These are phyloP conservation scores for Salix udensis DNA, from an alignment of 345 rosid species.

Conservation along the genomic window DNA sequence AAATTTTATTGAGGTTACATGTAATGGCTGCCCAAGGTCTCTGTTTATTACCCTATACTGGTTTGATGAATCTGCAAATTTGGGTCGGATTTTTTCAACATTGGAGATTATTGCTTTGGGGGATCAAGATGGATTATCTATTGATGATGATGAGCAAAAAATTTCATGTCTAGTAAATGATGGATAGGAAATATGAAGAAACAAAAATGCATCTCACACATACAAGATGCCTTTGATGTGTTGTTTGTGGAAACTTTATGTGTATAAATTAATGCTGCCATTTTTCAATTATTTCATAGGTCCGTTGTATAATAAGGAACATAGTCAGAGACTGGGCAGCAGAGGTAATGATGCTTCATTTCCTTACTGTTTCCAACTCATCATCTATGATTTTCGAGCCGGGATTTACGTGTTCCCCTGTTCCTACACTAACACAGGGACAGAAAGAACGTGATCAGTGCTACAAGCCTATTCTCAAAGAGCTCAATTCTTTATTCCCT, in stretches of 20 bases:
- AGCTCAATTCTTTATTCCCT: slow-evolving; percentile 79
- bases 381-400: slow-evolving; percentile 6
- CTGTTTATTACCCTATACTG: not conserved
- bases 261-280: not conserved
- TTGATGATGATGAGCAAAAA: not conserved
- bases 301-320: slow-evolving; percentile 92
- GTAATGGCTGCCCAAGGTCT: not conserved
- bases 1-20: not conserved
- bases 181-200: not conserved
- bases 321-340: slow-evolving; percentile 98
- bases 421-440: slow-evolving; percentile 44
- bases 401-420: not conserved
- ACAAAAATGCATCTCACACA: not conserved
- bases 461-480: slow-evolving; percentile 87
- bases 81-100: not conserved
- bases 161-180: not conserved
- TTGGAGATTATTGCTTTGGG: not conserved
- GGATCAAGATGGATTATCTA: too few relatives aligned
- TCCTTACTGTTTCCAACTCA: slow-evolving; percentile 5
- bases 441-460: slow-evolving; percentile 84
- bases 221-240: not conserved
- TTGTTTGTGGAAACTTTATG: not conserved
- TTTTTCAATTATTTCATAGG: slow-evolving; percentile 45
- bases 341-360: slow-evolving; percentile 52
- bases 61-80: not conserved